Base-by-base conservation (phyloP, 108 stramenopile genomes). In the Fistulifera solaris region DNA sequence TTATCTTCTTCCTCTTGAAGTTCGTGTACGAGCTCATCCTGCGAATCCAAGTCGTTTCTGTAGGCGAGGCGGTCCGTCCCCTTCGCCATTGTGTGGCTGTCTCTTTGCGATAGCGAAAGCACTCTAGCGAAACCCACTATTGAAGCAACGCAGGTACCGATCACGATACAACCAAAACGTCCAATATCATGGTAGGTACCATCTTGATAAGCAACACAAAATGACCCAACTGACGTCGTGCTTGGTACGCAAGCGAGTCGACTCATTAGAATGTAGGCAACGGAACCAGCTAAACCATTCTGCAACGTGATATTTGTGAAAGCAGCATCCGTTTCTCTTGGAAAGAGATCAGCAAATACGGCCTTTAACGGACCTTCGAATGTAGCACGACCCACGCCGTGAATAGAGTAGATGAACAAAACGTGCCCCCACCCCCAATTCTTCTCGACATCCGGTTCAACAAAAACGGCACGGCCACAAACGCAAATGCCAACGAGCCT, bases 251-350 rank as follows among this genome's bases (percentile, higher is more conserved):
- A 73, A 21, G 40, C 31, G 11, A 82, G 57, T 5, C 45, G 43
- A 28, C 70, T 63, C 39, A 76, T 72, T 22, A 79, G 48, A 47
- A 81, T 45, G 65, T 78, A 90, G 10, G 78, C 89, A 38, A 92
- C 18, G 0, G 83, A 68, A 46, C 74, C 70, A 14, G 75, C 66
- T 18, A 81, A 21, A 4, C 90, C 90, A 57, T 77, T 92, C 52
- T 80, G 84, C 5, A 87, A 58, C 42, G 87, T 81, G 38, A 92
- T 83, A 55, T 85, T 85, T 25, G 74, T 81, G 71, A 83, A 92
- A 16, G 84, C 86, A 7, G 79, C 84, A 43, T 81, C 82, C 53
- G 72, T 79, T 49, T 90, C 82, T 27, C 80, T 54, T 15, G 61
- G 13, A 56, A 91, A 91, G 42, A 62, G 79, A 50, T 87, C 85